phyloP scores from a whole-genome alignment of 2,329 filamentous ascomycete genomes.

The Alternaria alternata region DNA sequence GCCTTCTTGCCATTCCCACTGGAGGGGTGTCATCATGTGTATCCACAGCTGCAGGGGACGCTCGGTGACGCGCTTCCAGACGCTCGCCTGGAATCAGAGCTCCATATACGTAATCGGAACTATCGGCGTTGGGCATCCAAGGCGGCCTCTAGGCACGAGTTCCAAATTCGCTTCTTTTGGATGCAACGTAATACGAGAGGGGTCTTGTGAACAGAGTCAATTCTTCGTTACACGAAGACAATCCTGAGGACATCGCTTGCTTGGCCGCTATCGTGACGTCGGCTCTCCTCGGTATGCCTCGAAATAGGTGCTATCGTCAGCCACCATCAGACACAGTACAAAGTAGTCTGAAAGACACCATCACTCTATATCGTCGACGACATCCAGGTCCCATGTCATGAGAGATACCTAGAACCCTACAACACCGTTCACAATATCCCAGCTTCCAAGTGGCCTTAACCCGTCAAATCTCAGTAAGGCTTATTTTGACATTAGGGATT shows the following conservation, averaged over 20 bases:
- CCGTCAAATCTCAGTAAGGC: constrained; percentile 12
- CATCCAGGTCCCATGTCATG: background rate
- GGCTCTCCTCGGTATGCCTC: constrained; percentile 10
- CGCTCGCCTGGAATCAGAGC: constrained; percentile 9
- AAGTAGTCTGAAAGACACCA: background rate
- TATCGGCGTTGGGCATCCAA: constrained; percentile 9
- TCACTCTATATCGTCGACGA: background rate
- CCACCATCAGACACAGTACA: background rate
- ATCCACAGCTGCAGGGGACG: constrained; percentile 7
- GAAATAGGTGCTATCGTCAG: background rate
- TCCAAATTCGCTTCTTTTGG: constrained; percentile 4
- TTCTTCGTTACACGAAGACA: background rate
- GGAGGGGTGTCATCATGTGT: constrained; percentile 1
- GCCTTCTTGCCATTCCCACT: background rate
- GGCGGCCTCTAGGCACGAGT: constrained; percentile 16
- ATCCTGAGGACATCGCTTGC: constrained; percentile 11
- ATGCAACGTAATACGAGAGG: constrained; percentile 10
- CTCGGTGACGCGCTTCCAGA: constrained; percentile 1
- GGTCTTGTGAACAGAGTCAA: background rate
- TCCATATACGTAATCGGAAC: constrained; percentile 2
- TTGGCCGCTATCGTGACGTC: constrained; percentile 12
- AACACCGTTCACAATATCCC: background rate
- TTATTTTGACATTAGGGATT: constrained; percentile 6
- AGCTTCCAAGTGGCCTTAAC: constrained; percentile 2
- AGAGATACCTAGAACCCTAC: background rate